Conservation (phyloP, 129 eudicot genomes). For the Centrapalus pauciflorus region DNA sequence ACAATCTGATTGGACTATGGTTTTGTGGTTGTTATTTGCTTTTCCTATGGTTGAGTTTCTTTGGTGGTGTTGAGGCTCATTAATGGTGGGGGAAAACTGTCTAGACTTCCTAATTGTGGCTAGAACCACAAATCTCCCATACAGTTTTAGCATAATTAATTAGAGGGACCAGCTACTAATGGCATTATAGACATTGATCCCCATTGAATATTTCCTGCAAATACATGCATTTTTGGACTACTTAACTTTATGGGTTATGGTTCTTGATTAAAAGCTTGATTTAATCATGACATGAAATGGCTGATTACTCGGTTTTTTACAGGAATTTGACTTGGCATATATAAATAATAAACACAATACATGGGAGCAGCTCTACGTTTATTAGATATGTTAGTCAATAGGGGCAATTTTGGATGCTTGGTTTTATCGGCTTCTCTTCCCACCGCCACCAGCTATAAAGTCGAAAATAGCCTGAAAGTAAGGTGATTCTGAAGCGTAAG, state of each 20-base stretch:
- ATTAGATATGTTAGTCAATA: constrained; percentile 71
- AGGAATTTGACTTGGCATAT: constrained; percentile 92
- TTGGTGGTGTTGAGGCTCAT: too few species aligned
- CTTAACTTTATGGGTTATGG: neutral
- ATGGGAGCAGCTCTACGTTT: constrained; percentile 83
- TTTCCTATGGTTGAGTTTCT: too few species aligned
- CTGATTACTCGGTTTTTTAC: constrained; percentile 12
- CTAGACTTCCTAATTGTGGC: too few species aligned
- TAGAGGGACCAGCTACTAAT: too few species aligned
- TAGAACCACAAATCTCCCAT: too few species aligned
- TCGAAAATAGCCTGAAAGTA: constrained; percentile 39
- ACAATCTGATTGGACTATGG: too few species aligned
- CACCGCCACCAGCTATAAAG: constrained; percentile 40
- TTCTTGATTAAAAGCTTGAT: constrained; percentile 1
- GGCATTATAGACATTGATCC: too few species aligned
- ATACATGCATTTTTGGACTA: neutral
- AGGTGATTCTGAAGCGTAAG: neutral
- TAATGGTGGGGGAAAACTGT: too few species aligned
- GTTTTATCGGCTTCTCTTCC: constrained; percentile 60
- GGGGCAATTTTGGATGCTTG: constrained; percentile 70
- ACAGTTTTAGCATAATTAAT: too few species aligned
- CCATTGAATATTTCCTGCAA: neutral
- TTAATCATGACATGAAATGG: neutral
- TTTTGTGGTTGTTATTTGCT: too few species aligned
- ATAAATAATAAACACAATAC: constrained; percentile 55